These are phyloP conservation scores for Kurtzmaniella cleridarum DNA, from an alignment of 805 yeast genomes.

Conservation along the genomic window DNA sequence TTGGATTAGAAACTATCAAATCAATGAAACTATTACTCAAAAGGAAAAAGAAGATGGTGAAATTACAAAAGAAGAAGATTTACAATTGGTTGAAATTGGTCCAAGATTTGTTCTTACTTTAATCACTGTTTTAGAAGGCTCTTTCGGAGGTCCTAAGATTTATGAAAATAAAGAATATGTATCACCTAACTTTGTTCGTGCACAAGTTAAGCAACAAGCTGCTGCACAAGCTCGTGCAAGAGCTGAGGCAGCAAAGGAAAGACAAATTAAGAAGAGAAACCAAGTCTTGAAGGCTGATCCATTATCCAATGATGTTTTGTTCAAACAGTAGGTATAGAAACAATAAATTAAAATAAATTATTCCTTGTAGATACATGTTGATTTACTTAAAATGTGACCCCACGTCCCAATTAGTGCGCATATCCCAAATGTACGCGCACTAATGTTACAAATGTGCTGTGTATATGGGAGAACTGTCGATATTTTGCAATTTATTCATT, in stretches of 20 bases:
- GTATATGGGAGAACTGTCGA: no score
- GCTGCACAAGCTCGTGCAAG: conserved; percentile 77
- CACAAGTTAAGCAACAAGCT: conserved; percentile 74
- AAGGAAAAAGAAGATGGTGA: conserved; percentile 52
- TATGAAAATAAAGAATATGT: conserved; percentile 96
- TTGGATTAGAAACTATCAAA: conserved; percentile 95
- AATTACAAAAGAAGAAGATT: conserved; percentile 46
- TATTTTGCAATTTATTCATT: no score
- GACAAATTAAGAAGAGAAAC: conserved; percentile 72
- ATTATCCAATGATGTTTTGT: conserved; percentile 68
- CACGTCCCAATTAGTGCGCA: no score
- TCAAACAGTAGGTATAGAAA: conserved; percentile 27
- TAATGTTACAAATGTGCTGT: no score
- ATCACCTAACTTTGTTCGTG: conserved; percentile 91
- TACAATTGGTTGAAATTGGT: conserved; percentile 88
- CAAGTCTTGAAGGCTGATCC: conserved; percentile 77
- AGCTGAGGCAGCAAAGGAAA: conserved; percentile 70
- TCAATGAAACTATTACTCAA: conserved; percentile 58
- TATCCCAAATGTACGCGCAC: no score
- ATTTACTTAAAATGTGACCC: no score
- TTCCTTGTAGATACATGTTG: no score
- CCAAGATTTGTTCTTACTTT: conserved; percentile 93
- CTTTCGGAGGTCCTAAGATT: conserved; percentile 96
- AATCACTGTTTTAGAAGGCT: conserved; percentile 89
- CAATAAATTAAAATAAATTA: no score